Base-by-base conservation (phyloP, 805 yeast genomes). In the Scheffersomyces ergatensis region DNA sequence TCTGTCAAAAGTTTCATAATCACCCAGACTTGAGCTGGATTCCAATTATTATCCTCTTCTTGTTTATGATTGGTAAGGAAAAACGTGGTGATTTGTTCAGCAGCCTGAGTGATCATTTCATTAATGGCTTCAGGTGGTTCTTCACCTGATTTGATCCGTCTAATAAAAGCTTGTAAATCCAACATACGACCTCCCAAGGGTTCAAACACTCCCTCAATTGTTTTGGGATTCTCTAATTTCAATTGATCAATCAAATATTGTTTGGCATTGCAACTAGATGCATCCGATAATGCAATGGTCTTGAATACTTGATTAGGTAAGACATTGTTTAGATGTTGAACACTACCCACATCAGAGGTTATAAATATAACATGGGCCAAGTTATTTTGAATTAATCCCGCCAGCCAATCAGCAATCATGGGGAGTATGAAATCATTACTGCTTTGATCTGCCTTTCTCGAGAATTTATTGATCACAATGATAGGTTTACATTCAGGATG, bases 171-270 rank as follows among this genome's bases (percentile, higher is more conserved):
- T 62, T 93, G 97, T 38, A 93, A 70, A 60, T 93, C 99, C 34
- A 89, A 72, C 90, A 92, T 85, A 47, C 99, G 80, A 31, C 99
- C 99, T 16, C 99, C 99, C 20, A 93, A 64, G 11, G 96, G 95
- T 20, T 68, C 78, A 25, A 90, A 64, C 18, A 89, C 69, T n/a
- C 58, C 52, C 20, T 57, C 63, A 23, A 60, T 57, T 5, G 56
- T 60, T 4, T 50, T 55, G 16, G 46, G 42, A 14, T 46, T 47
- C 16, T 31, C 35, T 15, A 53, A 54, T n/a, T 44, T 54, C 35
- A 84, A 60, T 46, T 82, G 86, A 21, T 72, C 74, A 41, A 75
- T 45, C 11, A 90, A 87, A 57, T 84, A 93, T 31, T 76, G 75
- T 47, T 75, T 77, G 0, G 97, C 87, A 32, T 88, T 81, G 4